Evolutionary conservation across 2,329 filamentous ascomycete genomes (phyloP), one percentile per base, ranked within the genome.

Genomic region (Emergomyces africanus): DNA sequence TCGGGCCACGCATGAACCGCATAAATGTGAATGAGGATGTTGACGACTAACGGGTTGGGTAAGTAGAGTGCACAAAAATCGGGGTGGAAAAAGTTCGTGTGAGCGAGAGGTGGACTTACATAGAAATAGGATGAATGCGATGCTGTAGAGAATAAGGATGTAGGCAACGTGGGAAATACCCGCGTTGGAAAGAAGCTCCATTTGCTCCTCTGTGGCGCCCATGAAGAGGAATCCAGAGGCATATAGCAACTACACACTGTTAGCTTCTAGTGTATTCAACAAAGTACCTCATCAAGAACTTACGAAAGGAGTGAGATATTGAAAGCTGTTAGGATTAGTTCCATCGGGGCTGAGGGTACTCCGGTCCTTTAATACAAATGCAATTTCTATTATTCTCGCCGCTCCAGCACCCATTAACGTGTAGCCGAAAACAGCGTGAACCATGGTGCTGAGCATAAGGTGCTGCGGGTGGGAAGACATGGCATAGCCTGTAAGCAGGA

Each of bases 161-260:
- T 97, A 99, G 5, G 91, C 87, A 48, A 97, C 89, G 68, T 95
- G 90, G 30, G 90, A 90, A 67, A 97, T 85, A 61, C 85, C 81
- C 0, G 88, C 87, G 44, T 83, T 78, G 46, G 83, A 80, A 5
- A 97, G 78, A 1, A 96, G 78, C 25, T 79, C 69, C 89, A 97
- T 96, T 74, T 97, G 94, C 75, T 99, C 91, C 71, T 97, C 94
- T 0, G 90, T 97, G 18, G 94, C 92, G 37, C 90, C 88, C 90
- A 97, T 95, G 77, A 99, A 99, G 46, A 99, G 80, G 75, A 97
- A 96, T 1, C 94, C 94, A 3, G 91, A 88, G 5, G 91, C 90
- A 68, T 89, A 95, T 33, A 99, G 82, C 46, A 97, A 81, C 90
- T 95, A 67, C 6, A 61, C 25, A 37, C 18, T 1, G 57, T 64